A percentile compares a stretch with the other conserved stretches of the same genome.
These are phyloP conservation scores for Daldinia caldariorum DNA, from an alignment of 495 filamentous ascomycete species.

Conservation along the genomic window DNA sequence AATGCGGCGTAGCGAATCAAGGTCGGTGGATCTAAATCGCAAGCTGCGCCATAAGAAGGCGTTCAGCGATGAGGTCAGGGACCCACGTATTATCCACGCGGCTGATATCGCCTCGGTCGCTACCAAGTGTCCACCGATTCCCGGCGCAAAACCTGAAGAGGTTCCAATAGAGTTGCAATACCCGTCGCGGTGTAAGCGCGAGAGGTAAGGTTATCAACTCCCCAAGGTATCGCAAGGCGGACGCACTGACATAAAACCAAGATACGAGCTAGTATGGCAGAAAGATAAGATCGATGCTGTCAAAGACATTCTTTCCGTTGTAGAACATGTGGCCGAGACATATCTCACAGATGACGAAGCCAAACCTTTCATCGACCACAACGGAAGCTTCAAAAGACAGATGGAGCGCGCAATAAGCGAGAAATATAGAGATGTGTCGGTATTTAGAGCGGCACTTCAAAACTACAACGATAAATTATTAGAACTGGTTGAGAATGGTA, in stretches of 20 bases:
- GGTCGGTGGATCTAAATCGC: constrained; percentile 63
- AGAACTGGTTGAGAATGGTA: constrained; percentile 68
- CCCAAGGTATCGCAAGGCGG: constrained; percentile 20
- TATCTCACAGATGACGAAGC: constrained; percentile 76
- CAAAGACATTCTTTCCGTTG: constrained; percentile 82
- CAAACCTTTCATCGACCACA: constrained; percentile 74
- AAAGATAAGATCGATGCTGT: constrained; percentile 86
- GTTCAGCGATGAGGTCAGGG: constrained; percentile 64
- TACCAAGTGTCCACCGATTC: constrained; percentile 59
- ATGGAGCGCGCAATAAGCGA: constrained; percentile 73
- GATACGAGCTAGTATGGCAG: constrained; percentile 80
- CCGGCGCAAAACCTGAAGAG: constrained; percentile 58
- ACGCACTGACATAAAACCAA: constrained; percentile 48
- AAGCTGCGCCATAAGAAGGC: constrained; percentile 68
- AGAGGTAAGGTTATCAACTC: constrained; percentile 63
- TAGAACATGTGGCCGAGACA: constrained; percentile 74
- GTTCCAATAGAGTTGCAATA: constrained; percentile 73
- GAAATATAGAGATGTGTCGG: constrained; percentile 68
- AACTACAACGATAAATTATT: constrained; percentile 79
- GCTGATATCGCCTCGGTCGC: constrained; percentile 68
- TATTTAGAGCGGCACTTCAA: constrained; percentile 73
- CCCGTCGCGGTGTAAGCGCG: constrained; percentile 73
- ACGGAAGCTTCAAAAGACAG: constrained; percentile 74
- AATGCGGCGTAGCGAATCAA: constrained; percentile 40
- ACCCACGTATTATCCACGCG: constrained; percentile 68